Evolutionary conservation across 2,329 filamentous ascomycete genomes (phyloP).

Genomic region (Paecilomyces formosus): DNA sequence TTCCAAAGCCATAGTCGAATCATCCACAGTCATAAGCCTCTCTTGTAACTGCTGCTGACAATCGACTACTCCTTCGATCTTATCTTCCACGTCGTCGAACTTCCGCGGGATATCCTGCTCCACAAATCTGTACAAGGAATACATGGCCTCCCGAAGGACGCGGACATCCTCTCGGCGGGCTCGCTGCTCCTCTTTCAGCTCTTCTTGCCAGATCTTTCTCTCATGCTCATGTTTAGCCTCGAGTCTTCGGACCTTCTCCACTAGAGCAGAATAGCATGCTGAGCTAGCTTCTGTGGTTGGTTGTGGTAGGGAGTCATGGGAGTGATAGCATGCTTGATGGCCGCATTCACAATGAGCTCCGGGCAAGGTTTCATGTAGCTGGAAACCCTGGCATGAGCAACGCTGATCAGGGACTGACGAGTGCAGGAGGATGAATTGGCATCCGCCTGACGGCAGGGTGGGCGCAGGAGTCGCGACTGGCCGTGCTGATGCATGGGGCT

Average conservation of each 20-base stretch:
- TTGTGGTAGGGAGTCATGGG: slow-evolving; percentile 2
- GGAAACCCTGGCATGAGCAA: slow-evolving; percentile 39
- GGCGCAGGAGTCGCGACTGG: slow-evolving; percentile 10
- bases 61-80: slow-evolving; percentile 17
- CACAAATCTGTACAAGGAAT: slow-evolving; percentile 17
- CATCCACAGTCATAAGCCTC: slow-evolving; percentile 17
- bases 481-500: slow-evolving; percentile 13
- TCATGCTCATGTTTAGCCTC: slow-evolving; percentile 18
- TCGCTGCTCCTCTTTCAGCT: slow-evolving; percentile 15
- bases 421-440: slow-evolving; percentile 20
- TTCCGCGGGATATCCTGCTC: slow-evolving; percentile 18
- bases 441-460: slow-evolving; percentile 21
- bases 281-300: slow-evolving; percentile 3
- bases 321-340: slow-evolving; percentile 42
- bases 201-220: slow-evolving; percentile 12
- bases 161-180: slow-evolving; percentile 19
- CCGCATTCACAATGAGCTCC: slow-evolving; percentile 39
- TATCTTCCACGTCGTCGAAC: slow-evolving; percentile 19
- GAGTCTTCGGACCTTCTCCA: slow-evolving; percentile 16
- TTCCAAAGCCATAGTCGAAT: slow-evolving; percentile 15
- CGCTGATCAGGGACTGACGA: slow-evolving; percentile 22
- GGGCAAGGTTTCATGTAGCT: slow-evolving; percentile 24
- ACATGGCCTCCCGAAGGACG: slow-evolving; percentile 19
- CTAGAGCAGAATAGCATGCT: slow-evolving; percentile 6
- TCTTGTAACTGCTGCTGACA: slow-evolving; percentile 17